A percentile compares a stretch with the other conserved stretches of the same genome.
These are phyloP conservation scores for Mycena citricolor DNA, from an alignment of 1,284 basidiomycete species.

Conservation along the genomic window DNA sequence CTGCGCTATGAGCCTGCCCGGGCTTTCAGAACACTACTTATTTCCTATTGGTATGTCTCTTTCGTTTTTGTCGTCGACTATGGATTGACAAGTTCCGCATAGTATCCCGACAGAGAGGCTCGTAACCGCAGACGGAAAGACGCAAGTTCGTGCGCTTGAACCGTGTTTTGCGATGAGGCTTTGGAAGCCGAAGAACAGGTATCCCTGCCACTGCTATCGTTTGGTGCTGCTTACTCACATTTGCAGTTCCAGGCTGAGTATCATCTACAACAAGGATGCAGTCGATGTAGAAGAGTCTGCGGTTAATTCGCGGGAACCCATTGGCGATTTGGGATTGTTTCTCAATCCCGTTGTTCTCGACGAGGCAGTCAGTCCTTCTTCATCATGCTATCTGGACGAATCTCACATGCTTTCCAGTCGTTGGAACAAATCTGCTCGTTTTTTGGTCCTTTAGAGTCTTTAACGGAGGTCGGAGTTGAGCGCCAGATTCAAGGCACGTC, in stretches of 20 bases:
- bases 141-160: conserved; percentile 19
- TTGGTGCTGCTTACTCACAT: conserved; percentile 4
- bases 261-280: conserved; percentile 61
- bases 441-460: conserved; percentile 59
- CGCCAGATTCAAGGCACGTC: no score
- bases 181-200: conserved; percentile 44
- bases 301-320: conserved; percentile 24
- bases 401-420: conserved; percentile 34
- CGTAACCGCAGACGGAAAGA: conserved; percentile 23
- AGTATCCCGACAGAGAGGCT: conserved; percentile 47
- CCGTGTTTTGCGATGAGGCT: conserved; percentile 29
- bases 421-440: conserved; percentile 46
- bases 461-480: conserved; percentile 35
- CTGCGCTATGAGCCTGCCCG: conserved; percentile 77
- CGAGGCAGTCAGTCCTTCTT: conserved; percentile 44
- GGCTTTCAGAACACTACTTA: conserved; percentile 67
- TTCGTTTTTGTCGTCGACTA: background rate
- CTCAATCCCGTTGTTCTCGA: conserved; percentile 59
- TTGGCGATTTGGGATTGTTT: conserved; percentile 39
- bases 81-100: conserved; percentile 6
- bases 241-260: no score
- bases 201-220: background rate
- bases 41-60: conserved; percentile 63
- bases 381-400: background rate
- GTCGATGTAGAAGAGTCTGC: conserved; percentile 34